phyloP scores from a whole-genome alignment of 2,329 filamentous ascomycete genomes.

The Fusarium tuaranense region DNA sequence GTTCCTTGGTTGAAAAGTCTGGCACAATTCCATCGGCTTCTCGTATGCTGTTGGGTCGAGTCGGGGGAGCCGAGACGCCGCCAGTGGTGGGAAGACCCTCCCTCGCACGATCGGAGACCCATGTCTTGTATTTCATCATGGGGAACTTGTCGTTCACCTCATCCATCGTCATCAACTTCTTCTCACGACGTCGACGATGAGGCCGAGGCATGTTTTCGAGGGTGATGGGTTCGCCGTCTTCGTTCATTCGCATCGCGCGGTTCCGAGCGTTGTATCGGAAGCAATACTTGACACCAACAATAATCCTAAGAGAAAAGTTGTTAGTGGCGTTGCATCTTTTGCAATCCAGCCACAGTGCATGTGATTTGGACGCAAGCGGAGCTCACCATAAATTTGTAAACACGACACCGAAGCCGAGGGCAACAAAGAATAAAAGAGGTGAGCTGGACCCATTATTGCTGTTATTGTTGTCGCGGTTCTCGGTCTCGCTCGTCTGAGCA shows the following conservation, averaged over 20 bases:
- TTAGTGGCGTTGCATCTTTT: conserved; percentile 23
- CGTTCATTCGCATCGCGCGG: conserved; percentile 79
- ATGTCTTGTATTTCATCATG: conserved; percentile 94
- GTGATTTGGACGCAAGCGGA: conserved; percentile 17
- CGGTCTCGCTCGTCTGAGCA: conserved; percentile 26
- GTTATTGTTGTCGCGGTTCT: conserved; percentile 28
- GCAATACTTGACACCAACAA: conserved; percentile 99
- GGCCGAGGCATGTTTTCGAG: conserved; percentile 86
- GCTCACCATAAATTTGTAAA: conserved; percentile 98
- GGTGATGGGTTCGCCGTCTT: conserved; percentile 90
- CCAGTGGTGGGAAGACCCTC: conserved; percentile 87
- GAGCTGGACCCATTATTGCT: conserved; percentile 53
- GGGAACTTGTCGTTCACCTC: conserved; percentile 99
- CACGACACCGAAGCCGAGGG: conserved; percentile 95
- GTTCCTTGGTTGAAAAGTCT: conserved; percentile 58
- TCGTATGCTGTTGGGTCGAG: conserved; percentile 78
- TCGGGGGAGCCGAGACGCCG: conserved; percentile 81
- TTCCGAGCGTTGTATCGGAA: conserved; percentile 98
- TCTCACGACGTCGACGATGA: conserved; percentile 89
- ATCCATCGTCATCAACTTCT: conserved; percentile 99
- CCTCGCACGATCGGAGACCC: conserved; percentile 85
- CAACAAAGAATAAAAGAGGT: conserved; percentile 82
- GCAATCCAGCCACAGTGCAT: conserved; percentile 1
- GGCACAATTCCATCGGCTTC: conserved; percentile 70
- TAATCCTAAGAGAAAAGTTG: conserved; percentile 78